Conservation (phyloP, 805 yeast species). For the Ogataea haglerorum region DNA sequence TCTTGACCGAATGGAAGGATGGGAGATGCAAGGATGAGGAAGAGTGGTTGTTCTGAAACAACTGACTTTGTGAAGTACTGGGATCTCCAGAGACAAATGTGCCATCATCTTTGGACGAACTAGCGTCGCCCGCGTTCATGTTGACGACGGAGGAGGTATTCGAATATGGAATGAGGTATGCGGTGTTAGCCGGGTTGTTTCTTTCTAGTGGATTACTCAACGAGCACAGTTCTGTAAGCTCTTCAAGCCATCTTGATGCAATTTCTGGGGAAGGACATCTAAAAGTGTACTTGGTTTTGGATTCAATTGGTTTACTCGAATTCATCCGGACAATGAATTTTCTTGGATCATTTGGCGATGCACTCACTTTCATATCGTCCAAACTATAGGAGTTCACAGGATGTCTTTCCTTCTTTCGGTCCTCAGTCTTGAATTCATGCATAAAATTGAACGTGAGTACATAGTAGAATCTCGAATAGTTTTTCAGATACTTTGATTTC, state of each 20-base stretch:
- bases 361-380: slow-evolving; percentile 32
- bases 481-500: slow-evolving; percentile 58
- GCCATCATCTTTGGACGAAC: slow-evolving; percentile 14
- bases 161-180: slow-evolving; percentile 10
- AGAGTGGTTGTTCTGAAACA: slow-evolving; percentile 12
- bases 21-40: slow-evolving; percentile 26
- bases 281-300: slow-evolving; percentile 34
- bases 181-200: slow-evolving; percentile 40
- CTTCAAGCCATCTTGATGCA: slow-evolving; percentile 51
- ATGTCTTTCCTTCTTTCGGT: slow-evolving; percentile 50
- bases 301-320: slow-evolving; percentile 23
- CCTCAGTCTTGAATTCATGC: slow-evolving; percentile 61
- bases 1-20: slow-evolving; percentile 24
- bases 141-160: slow-evolving; percentile 10
- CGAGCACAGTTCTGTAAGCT: slow-evolving; percentile 49
- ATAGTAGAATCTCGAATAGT: slow-evolving; percentile 59
- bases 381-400: slow-evolving; percentile 42
- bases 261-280: slow-evolving; percentile 43
- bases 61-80: slow-evolving; percentile 7
- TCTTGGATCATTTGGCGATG: slow-evolving; percentile 33
- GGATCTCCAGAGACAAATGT: slow-evolving; percentile 8
- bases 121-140: slow-evolving; percentile 7
- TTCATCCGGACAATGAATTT: slow-evolving; percentile 40
- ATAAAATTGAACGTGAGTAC: slow-evolving; percentile 64
- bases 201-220: slow-evolving; percentile 48